Evolutionary conservation across 2,329 filamentous ascomycete species (phyloP).

Genomic region (Trichophyton simii): DNA sequence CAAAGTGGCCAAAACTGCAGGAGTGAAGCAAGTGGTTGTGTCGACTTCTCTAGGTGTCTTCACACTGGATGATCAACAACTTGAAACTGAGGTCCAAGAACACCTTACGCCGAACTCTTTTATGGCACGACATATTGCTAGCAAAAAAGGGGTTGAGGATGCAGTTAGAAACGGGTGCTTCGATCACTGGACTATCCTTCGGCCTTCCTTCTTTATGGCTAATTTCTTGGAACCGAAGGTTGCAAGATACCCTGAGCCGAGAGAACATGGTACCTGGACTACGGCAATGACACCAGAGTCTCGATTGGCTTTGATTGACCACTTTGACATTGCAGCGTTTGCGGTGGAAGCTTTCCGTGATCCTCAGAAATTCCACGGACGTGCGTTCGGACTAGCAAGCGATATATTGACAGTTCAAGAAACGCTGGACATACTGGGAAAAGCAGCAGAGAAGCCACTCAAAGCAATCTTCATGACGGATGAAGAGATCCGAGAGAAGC

Average conservation of each 20-base stretch:
- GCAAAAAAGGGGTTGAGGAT: not conserved
- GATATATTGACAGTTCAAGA: not conserved
- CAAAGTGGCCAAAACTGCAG: not conserved
- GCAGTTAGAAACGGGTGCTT: not conserved
- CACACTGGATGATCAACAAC: not conserved
- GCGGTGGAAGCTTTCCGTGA: not conserved
- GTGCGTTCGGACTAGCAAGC: not conserved
- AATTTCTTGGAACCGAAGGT: not conserved
- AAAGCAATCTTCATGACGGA: not conserved
- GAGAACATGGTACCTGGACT: not conserved
- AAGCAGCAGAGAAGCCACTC: not conserved
- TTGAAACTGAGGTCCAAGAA: not conserved
- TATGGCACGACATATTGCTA: not conserved
- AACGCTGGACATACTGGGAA: not conserved
- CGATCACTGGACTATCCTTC: not conserved
- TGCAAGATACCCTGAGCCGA: not conserved
- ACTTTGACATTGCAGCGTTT: not conserved
- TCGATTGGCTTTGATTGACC: slow-evolving; percentile 6
- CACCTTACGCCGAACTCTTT: not conserved
- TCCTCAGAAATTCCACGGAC: not conserved
- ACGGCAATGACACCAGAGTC: not conserved
- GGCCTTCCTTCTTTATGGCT: not conserved
- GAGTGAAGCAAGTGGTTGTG: not conserved
- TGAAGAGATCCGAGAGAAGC: not conserved
- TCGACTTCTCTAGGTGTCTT: not conserved